Evolutionary conservation across 2,329 filamentous ascomycete genomes (phyloP).

Genomic region (Nectriaceae sp.): DNA sequence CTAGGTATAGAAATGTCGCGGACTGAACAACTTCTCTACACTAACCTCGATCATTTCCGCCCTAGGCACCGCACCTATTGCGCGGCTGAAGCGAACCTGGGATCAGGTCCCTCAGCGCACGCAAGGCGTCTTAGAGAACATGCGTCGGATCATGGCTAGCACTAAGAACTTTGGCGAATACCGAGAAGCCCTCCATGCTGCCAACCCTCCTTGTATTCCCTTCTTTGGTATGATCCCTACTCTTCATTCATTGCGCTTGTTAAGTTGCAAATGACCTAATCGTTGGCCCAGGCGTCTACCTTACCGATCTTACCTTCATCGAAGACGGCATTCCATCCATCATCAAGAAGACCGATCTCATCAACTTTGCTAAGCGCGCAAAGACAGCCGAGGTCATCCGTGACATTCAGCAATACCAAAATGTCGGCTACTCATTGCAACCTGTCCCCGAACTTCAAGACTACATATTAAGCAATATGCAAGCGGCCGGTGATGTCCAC

Average conservation of each 20-base stretch:
- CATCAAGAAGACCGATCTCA: conserved; percentile 93
- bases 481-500: conserved; percentile 91
- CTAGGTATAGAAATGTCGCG: conserved; percentile 77
- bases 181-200: conserved; percentile 85
- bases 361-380: conserved; percentile 97
- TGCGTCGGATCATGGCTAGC: conserved; percentile 94
- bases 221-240: conserved; percentile 75
- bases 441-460: conserved; percentile 91
- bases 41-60: conserved; percentile 97
- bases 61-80: conserved; percentile 90
- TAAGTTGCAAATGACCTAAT: conserved; percentile 6
- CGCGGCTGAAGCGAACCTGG: conserved; percentile 92
- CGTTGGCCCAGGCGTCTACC: conserved; percentile 72
- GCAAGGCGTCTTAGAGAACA: conserved; percentile 77
- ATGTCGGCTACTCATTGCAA: conserved; percentile 91
- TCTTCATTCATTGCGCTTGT: neutral
- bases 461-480: conserved; percentile 96
- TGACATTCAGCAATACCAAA: conserved; percentile 98
- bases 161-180: conserved; percentile 99
- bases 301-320: conserved; percentile 97
- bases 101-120: conserved; percentile 87
- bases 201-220: conserved; percentile 95
- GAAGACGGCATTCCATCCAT: conserved; percentile 97
- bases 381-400: conserved; percentile 98
- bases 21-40: conserved; percentile 94